phyloP scores from a whole-genome alignment of 202 grass and related monocot genomes.

The Musa balbisiana region DNA sequence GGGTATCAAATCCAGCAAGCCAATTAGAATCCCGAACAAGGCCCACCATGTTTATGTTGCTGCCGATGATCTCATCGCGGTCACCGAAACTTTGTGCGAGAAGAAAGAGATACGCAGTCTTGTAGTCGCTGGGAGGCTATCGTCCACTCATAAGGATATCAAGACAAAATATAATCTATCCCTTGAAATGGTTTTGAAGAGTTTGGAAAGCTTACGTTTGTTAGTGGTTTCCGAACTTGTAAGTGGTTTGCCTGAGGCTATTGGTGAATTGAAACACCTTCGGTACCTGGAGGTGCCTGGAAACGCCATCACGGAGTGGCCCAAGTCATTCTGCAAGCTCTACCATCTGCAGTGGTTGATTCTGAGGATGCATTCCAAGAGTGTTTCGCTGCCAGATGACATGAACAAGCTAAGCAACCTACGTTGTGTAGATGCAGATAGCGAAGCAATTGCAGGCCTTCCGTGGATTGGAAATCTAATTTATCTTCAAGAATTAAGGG shows the following conservation, averaged over 20 bases:
- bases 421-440: too few relatives aligned
- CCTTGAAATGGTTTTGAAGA: conserved; percentile 13
- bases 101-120: conserved; percentile 28
- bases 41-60: conserved; percentile 37
- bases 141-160: neutral
- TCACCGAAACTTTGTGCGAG: conserved; percentile 7
- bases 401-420: too few relatives aligned
- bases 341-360: too few relatives aligned
- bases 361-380: too few relatives aligned
- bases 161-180: conserved; percentile 3
- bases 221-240: too few relatives aligned
- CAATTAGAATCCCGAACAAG: conserved; percentile 13
- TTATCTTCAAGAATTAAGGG: too few relatives aligned
- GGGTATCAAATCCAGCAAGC: conserved; percentile 18
- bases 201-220: conserved; percentile 11
- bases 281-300: conserved; percentile 29
- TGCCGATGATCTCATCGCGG: conserved; percentile 9
- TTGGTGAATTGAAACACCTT: conserved; percentile 28
- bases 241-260: conserved; percentile 10
- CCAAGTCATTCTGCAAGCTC: too few relatives aligned
- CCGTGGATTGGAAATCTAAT: too few relatives aligned
- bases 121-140: conserved; percentile 20
- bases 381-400: too few relatives aligned
- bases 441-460: too few relatives aligned
- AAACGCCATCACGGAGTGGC: neutral